Conservation (phyloP, 1,139 yeast species). For the Lodderomyces jiufengensis region DNA sequence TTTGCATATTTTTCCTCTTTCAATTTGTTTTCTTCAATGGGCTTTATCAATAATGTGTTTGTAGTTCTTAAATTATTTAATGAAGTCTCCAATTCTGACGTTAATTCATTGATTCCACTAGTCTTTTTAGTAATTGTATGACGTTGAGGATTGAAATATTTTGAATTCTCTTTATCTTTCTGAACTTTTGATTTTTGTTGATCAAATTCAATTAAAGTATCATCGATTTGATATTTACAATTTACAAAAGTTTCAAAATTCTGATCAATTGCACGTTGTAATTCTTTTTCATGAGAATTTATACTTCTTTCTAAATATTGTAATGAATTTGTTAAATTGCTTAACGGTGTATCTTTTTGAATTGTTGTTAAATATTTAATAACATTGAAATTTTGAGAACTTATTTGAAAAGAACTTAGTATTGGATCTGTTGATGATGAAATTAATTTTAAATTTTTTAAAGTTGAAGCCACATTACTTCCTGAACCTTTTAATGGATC, state of each 20-base stretch:
- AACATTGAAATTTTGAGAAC: slow-evolving; percentile 71
- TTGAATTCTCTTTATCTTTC: slow-evolving; percentile 32
- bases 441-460: slow-evolving; percentile 37
- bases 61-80: slow-evolving; percentile 48
- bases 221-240: slow-evolving; percentile 58
- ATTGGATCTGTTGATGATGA: slow-evolving; percentile 40
- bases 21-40: slow-evolving; percentile 62
- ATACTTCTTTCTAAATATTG: slow-evolving; percentile 59
- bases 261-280: slow-evolving; percentile 63
- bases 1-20: slow-evolving; percentile 58
- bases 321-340: slow-evolving; percentile 55
- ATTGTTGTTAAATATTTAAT: slow-evolving; percentile 64
- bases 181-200: slow-evolving; percentile 38
- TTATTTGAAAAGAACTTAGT: slow-evolving; percentile 56
- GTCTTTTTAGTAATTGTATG: slow-evolving; percentile 15
- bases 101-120: slow-evolving; percentile 10
- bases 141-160: slow-evolving; percentile 38
- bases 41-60: slow-evolving; percentile 71
- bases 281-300: slow-evolving; percentile 59
- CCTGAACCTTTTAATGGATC: slow-evolving; percentile 59
- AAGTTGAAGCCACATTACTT: slow-evolving; percentile 39
- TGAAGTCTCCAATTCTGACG: slow-evolving; percentile 41
- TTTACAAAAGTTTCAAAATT: slow-evolving; percentile 75
- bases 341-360: slow-evolving; percentile 65
- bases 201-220: slow-evolving; percentile 30